Evolutionary conservation across 176 grass and related monocot species (phyloP), one percentile per base, ranked within the genome.

Genomic region (Carex scoparia): DNA sequence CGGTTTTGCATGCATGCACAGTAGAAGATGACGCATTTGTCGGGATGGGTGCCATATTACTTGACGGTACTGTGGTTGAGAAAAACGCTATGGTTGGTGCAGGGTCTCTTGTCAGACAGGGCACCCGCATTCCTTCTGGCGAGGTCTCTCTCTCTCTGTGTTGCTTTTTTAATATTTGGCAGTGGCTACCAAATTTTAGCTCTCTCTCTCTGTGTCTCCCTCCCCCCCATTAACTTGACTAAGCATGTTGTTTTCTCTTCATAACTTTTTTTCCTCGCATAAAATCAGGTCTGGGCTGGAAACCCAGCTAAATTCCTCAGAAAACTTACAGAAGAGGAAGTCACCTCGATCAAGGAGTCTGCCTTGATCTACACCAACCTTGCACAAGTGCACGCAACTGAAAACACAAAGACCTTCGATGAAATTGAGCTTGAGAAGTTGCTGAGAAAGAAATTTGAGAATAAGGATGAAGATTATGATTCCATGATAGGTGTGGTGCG

Each of bases 281-380:
- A 40, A 82, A 33, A 86, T 79, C 84, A 98, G 95, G 93, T 98
- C 4, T 98, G 95, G 95, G 95, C 89, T 19, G 95, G 95, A 53
- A 98, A 98, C 84, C 95, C 95, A 80, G 95, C 95, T 7, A 98
- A 98, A 82, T 94, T 94, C 42, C 82, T 98, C 63, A 93, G 95
- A 72, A 98, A 98, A 93, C 89, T 98, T 42, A 98, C 95, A 0
- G 95, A 94, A 70, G 91, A 98, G 85, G 95, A 98, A 87, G 92
- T 93, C 3, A 70, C 80, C 9, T 98, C 92, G 57, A 98, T 98
- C 7, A 33, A 91, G 18, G 87, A 98, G 38, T 98, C 95, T 30
- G 93, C 95, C 49, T 88, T 74, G 27, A 98, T 92, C 85, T 98
- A 94, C 77, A 77, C 89, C 76, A 98, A 94, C 80, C 86, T 98